A percentile compares a stretch with the other conserved stretches of the same genome.
Evolutionary conservation across 164 flowering plant species (phyloP).

Genomic region (Macadamia integrifolia): DNA sequence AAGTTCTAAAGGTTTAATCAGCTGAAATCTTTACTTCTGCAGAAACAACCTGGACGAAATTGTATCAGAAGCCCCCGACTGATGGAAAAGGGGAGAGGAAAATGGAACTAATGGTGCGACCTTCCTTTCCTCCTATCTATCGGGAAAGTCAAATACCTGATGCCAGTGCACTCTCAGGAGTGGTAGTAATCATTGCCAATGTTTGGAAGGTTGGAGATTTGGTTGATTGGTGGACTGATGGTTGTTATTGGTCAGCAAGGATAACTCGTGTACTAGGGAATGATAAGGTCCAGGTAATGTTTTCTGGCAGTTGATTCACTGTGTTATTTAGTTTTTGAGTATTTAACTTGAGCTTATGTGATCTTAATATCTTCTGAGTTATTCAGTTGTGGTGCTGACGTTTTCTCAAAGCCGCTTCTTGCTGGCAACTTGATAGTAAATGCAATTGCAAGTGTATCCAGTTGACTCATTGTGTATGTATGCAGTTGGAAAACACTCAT

Average conservation of each 20-base stretch:
- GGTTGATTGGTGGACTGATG: conserved; percentile 72
- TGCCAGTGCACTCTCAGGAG: conserved; percentile 30
- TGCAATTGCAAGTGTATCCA: too few species aligned
- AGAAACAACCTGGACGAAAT: conserved; percentile 24
- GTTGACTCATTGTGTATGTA: too few species aligned
- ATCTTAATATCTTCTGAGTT: too few species aligned
- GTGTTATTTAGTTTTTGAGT: too few species aligned
- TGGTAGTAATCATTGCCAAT: conserved; percentile 36
- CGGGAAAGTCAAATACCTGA: conserved; percentile 35
- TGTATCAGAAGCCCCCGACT: conserved; percentile 29
- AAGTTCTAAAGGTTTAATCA: not conserved
- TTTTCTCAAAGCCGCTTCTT: too few species aligned
- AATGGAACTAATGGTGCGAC: conserved; percentile 68
- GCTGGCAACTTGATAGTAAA: too few species aligned
- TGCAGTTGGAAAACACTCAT: too few species aligned
- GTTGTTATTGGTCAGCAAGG: conserved; percentile 70
- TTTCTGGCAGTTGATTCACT: not conserved
- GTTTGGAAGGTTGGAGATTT: conserved; percentile 75
- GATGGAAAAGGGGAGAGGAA: conserved; percentile 4
- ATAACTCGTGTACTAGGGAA: conserved; percentile 36
- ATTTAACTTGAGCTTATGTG: too few species aligned
- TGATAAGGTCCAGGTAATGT: conserved; percentile 50
- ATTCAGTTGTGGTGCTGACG: too few species aligned
- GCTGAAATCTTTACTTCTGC: conserved; percentile 6
- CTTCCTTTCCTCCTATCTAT: conserved; percentile 52